phyloP scores from a whole-genome alignment of 1,139 yeast genomes.

The Blastobotrys arbuscula region DNA sequence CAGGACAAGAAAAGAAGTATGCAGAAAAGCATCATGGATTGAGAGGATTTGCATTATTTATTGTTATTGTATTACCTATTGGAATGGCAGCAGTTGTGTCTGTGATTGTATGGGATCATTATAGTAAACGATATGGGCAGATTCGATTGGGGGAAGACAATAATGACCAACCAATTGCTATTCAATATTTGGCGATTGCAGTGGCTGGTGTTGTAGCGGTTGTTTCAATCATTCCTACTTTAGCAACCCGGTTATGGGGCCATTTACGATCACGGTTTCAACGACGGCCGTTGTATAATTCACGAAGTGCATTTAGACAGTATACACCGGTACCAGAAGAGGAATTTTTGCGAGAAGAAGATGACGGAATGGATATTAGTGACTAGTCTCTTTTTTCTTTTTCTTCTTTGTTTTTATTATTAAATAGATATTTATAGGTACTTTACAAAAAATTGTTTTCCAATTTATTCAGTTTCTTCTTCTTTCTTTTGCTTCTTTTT shows the following conservation, averaged over 20 bases:
- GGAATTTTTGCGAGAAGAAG: slow-evolving; percentile 24
- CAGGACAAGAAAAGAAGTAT: slow-evolving; percentile 74
- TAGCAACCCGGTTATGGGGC: slow-evolving; percentile 15
- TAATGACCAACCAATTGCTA: slow-evolving; percentile 23
- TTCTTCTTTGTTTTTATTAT: neutral
- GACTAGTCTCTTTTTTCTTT: slow-evolving; percentile 14
- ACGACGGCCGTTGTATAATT: slow-evolving; percentile 18
- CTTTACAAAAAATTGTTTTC: too few species aligned
- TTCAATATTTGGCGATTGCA: slow-evolving; percentile 26
- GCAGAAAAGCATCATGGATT: slow-evolving; percentile 51
- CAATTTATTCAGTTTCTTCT: slow-evolving; percentile 1
- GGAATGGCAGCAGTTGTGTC: slow-evolving; percentile 50
- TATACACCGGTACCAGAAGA: slow-evolving; percentile 28
- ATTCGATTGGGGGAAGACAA: slow-evolving; percentile 79
- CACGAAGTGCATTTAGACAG: slow-evolving; percentile 25
- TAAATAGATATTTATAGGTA: too few species aligned
- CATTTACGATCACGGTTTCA: slow-evolving; percentile 13
- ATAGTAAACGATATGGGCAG: slow-evolving; percentile 77
- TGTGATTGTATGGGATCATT: slow-evolving; percentile 76
- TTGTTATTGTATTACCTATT: slow-evolving; percentile 55
- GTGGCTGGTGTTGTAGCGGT: slow-evolving; percentile 33
- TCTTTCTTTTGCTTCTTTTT: slow-evolving; percentile 23
- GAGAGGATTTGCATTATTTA: slow-evolving; percentile 48
- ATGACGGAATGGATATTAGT: slow-evolving; percentile 25
- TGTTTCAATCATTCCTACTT: slow-evolving; percentile 29